Evolutionary conservation across 768 basidiomycete species (phyloP).

Genomic region (Leucocoprinus birnbaumii): DNA sequence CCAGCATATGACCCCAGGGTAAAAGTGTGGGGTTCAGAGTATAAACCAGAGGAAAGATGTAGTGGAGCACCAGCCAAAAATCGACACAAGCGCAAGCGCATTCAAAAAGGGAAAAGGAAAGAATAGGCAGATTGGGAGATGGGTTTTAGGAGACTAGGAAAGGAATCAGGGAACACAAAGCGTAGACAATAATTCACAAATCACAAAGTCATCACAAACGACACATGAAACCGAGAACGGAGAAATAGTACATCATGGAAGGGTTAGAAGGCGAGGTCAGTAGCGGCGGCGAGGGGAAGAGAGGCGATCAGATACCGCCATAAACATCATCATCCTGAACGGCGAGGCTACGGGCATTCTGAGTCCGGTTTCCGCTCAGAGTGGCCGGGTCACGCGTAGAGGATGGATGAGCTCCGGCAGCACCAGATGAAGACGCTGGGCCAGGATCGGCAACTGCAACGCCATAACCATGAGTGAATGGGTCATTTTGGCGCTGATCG

Average conservation of each 20-base stretch:
- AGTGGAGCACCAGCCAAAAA: constrained; percentile 2
- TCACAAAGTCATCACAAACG: background rate
- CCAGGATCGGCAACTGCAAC: constrained; percentile 20
- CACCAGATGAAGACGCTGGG: background rate
- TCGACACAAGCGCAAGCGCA: constrained; percentile 9
- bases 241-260: constrained; percentile 5
- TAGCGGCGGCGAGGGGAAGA: background rate
- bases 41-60: background rate
- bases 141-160: background rate
- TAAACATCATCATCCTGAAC: constrained; percentile 31
- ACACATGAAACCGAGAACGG: background rate
- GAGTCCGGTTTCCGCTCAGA: constrained; percentile 9
- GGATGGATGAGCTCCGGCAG: constrained; percentile 6
- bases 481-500: constrained; percentile 17
- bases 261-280: background rate
- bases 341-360: constrained; percentile 17
- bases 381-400: background rate
- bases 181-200: background rate
- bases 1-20: background rate
- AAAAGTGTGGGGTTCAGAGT: background rate
- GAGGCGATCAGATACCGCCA: constrained; percentile 29
- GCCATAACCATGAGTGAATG: constrained; percentile 18
- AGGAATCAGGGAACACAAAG: background rate
- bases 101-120: background rate
- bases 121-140: background rate